phyloP scores from a whole-genome alignment of 2,329 filamentous ascomycete species.

The Colletotrichum euphorbiae region DNA sequence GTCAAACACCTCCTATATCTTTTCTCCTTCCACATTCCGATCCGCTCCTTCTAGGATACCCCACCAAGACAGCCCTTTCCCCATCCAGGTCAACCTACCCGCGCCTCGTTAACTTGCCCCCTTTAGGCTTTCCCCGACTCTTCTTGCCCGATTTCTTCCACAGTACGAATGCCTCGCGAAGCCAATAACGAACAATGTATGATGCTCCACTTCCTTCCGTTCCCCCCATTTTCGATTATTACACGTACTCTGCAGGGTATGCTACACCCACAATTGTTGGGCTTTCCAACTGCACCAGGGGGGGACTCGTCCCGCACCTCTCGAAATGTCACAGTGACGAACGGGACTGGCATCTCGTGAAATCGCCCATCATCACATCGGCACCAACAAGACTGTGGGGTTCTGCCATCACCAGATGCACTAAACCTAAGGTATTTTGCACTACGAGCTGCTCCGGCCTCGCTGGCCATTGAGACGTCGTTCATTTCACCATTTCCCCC shows the following conservation, averaged over 20 bases:
- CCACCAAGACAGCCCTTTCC: constrained; percentile 2
- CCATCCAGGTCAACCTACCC: constrained; percentile 8
- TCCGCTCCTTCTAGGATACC: constrained; percentile 5
- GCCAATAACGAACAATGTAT: no score
- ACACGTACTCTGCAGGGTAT: not conserved
- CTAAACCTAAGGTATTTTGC: not conserved
- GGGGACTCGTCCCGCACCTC: constrained; percentile 28
- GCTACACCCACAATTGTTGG: constrained; percentile 21
- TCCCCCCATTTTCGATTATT: no score
- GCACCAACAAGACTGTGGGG: constrained; percentile 25
- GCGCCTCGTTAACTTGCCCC: not conserved
- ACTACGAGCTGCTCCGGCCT: constrained; percentile 3
- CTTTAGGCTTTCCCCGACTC: constrained; percentile 33
- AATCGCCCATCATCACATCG: constrained; percentile 5
- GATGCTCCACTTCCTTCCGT: not conserved
- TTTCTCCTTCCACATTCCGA: constrained; percentile 36
- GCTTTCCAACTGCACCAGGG: constrained; percentile 15
- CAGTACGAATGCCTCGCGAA: not conserved
- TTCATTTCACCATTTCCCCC: constrained; percentile 33
- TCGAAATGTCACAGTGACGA: constrained; percentile 22
- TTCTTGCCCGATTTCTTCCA: constrained; percentile 21
- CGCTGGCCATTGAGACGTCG: constrained; percentile 21
- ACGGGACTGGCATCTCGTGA: constrained; percentile 1
- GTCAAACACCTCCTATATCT: constrained; percentile 12
- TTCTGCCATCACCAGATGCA: constrained; percentile 6